These are phyloP conservation scores for Pythium sukuiense DNA, from an alignment of 352 stramenopile genomes.

Conservation along the genomic window DNA sequence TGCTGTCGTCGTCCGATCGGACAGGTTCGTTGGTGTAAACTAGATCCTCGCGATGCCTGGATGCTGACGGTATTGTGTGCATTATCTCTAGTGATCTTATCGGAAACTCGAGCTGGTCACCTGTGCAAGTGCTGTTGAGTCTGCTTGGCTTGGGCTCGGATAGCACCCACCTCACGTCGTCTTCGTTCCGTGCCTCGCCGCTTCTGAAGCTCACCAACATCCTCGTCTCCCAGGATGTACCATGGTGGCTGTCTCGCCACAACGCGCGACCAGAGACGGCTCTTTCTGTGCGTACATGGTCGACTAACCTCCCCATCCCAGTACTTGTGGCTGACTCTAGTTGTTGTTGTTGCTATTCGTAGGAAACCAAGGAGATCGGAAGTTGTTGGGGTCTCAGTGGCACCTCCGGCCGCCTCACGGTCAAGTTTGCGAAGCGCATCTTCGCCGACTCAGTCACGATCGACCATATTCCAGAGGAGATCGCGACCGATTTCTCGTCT, in stretches of 20 bases:
- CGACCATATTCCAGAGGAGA: constrained; percentile 74
- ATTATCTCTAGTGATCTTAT: constrained; percentile 53
- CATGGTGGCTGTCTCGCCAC: constrained; percentile 77
- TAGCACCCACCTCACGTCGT: constrained; percentile 57
- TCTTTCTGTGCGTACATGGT: constrained; percentile 50
- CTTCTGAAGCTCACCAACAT: constrained; percentile 38
- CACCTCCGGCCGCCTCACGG: constrained; percentile 58
- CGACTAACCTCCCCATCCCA: not conserved
- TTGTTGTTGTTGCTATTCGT: constrained; percentile 7
- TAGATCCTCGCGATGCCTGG: not conserved
- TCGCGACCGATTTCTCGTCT: constrained; percentile 70
- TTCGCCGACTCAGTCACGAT: constrained; percentile 68
- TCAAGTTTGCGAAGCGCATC: constrained; percentile 71
- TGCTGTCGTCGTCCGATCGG: constrained; percentile 53
- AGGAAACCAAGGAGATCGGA: constrained; percentile 86
- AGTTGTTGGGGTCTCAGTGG: constrained; percentile 78
- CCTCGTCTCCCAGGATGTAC: constrained; percentile 35
- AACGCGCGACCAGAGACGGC: constrained; percentile 77
- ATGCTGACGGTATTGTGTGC: constrained; percentile 3
- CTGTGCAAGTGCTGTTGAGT: constrained; percentile 32
- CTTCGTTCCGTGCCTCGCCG: constrained; percentile 37
- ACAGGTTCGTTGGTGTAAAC: constrained; percentile 36
- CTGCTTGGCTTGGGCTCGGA: constrained; percentile 28
- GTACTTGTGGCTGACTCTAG: not conserved
- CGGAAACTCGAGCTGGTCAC: constrained; percentile 33